Conservation (phyloP, 2,329 filamentous ascomycete species). For the Trichoderma pleuroti region DNA sequence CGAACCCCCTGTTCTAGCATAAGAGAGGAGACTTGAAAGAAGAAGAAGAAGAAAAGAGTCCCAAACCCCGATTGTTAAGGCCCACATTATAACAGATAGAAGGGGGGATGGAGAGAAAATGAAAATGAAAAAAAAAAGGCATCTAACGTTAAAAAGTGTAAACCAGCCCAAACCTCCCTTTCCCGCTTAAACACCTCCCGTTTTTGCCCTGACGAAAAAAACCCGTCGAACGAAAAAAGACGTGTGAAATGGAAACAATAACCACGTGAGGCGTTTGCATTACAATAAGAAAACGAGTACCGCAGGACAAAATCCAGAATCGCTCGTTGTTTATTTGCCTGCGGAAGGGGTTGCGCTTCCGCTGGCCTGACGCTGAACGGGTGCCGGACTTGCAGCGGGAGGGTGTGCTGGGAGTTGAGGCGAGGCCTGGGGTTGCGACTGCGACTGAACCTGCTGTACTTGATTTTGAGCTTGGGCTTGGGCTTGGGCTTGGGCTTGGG, state of each 20-base stretch:
- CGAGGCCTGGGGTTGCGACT: slow-evolving; percentile 22
- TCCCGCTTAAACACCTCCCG: background rate
- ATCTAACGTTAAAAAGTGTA: slow-evolving; percentile 11
- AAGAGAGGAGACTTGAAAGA: slow-evolving; percentile 1
- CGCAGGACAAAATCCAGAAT: background rate
- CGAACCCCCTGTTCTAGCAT: slow-evolving; percentile 10
- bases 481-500: background rate
- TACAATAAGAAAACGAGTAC: background rate
- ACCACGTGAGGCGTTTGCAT: background rate
- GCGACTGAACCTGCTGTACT: slow-evolving; percentile 17
- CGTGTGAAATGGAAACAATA: background rate
- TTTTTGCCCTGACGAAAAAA: background rate
- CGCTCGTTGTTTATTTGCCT: slow-evolving; percentile 23
- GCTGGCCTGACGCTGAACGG: slow-evolving; percentile 35
- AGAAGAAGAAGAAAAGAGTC: background rate
- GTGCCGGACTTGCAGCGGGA: slow-evolving; percentile 22
- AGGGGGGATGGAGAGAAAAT: background rate
- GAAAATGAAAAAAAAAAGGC: background rate
- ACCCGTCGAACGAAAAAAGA: background rate
- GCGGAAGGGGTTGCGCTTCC: slow-evolving; percentile 40
- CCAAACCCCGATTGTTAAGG: background rate
- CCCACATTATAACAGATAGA: slow-evolving; percentile 7
- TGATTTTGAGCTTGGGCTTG: slow-evolving; percentile 17
- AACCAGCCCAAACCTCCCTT: slow-evolving; percentile 2
- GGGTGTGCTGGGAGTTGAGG: slow-evolving; percentile 17